Conservation (phyloP, 257 asterid genomes). For the Leptodermis oblonga region DNA sequence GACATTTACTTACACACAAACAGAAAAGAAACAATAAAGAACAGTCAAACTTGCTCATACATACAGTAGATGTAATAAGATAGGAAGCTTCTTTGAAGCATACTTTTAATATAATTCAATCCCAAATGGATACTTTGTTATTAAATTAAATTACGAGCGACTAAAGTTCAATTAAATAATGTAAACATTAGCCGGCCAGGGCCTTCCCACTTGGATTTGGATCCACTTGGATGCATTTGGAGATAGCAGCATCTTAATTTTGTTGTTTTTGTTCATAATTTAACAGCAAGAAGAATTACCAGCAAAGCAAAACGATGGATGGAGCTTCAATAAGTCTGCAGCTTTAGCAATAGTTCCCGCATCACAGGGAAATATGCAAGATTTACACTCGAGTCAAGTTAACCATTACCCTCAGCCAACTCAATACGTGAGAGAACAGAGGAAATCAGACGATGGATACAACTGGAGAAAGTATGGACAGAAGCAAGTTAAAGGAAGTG, state of each 20-base stretch:
- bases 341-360: conserved; percentile 30
- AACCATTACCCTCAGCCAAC: conserved; percentile 36
- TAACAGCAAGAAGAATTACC: conserved; percentile 49
- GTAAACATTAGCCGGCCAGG: not conserved
- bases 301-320: conserved; percentile 31
- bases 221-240: too few relatives aligned
- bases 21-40: not conserved
- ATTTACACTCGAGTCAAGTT: conserved; percentile 13
- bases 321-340: conserved; percentile 19
- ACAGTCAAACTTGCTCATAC: not conserved
- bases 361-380: conserved; percentile 33
- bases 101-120: not conserved
- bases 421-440: conserved; percentile 62
- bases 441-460: conserved; percentile 79
- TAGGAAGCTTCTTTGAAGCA: not conserved
- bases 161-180: not conserved
- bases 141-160: not conserved
- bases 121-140: not conserved
- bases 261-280: not conserved
- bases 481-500: conserved; percentile 81
- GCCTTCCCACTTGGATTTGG: not conserved
- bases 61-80: not conserved
- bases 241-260: too few relatives aligned
- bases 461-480: conserved; percentile 90
- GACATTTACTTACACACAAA: too few relatives aligned